Conservation (phyloP, 2,329 filamentous ascomycete genomes). For the Penicillium sp. region DNA sequence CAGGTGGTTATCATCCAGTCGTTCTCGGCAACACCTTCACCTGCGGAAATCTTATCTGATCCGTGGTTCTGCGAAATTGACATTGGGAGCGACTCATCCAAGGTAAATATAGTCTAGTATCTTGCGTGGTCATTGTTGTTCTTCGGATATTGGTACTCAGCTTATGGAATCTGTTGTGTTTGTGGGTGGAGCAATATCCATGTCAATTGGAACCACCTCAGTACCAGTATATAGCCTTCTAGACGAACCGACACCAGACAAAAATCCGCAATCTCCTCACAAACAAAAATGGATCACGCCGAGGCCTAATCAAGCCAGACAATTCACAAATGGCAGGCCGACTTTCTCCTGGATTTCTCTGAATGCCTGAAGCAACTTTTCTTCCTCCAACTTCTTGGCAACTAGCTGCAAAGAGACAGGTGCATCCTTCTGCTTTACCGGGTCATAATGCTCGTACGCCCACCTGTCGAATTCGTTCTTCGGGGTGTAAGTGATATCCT, state of each 20-base stretch:
- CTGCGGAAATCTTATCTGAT: constrained; percentile 27
- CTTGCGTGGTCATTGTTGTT: background rate
- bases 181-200: too few relatives aligned
- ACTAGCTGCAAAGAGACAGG: constrained; percentile 56
- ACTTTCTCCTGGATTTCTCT: constrained; percentile 30
- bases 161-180: too few relatives aligned
- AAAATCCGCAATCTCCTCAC: background rate
- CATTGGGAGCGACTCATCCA: constrained; percentile 5
- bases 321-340: constrained; percentile 7
- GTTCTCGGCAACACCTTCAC: constrained; percentile 39
- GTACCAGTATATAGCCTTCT: too few relatives aligned
- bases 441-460: constrained; percentile 28
- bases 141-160: background rate
- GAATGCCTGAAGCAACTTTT: constrained; percentile 48
- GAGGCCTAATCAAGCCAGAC: background rate
- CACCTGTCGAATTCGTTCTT: background rate
- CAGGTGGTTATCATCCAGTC: constrained; percentile 47
- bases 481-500: background rate
- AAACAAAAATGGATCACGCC: background rate
- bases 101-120: constrained; percentile 2
- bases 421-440: constrained; percentile 49
- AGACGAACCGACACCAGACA: background rate
- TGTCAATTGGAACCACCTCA: too few relatives aligned
- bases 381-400: constrained; percentile 54
- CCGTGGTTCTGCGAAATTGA: constrained; percentile 30